Conservation (phyloP, 805 yeast species). For the Starmerella apicola region DNA sequence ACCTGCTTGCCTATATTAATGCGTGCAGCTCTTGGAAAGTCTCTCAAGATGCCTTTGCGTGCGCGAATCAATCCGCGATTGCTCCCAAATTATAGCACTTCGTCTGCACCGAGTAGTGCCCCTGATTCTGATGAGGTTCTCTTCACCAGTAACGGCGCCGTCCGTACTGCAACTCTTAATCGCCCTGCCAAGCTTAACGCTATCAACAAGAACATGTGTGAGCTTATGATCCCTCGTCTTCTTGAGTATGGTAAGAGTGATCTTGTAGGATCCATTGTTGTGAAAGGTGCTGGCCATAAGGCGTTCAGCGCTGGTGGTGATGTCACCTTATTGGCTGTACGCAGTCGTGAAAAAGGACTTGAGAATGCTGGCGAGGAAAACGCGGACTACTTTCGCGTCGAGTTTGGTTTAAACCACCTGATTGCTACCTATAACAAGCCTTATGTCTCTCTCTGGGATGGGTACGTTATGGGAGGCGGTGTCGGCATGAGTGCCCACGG, state of each 20-base stretch:
- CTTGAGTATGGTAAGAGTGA: slow-evolving; percentile 63
- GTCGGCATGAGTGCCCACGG: slow-evolving; percentile 85
- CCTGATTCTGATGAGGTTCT: slow-evolving; percentile 40
- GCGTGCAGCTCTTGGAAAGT: slow-evolving; percentile 4
- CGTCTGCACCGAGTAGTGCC: slow-evolving; percentile 2
- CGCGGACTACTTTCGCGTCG: slow-evolving; percentile 57
- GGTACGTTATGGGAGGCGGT: slow-evolving; percentile 97
- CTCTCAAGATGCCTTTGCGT: slow-evolving; percentile 26
- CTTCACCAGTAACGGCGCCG: slow-evolving; percentile 47
- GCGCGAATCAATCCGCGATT: slow-evolving; percentile 23
- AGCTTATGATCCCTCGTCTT: slow-evolving; percentile 57
- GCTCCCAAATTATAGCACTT: slow-evolving; percentile 18
- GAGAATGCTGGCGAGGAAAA: slow-evolving; percentile 41
- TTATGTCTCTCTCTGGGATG: slow-evolving; percentile 72
- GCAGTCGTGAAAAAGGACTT: slow-evolving; percentile 23
- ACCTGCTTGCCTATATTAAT: slow-evolving; percentile 1
- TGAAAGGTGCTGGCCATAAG: slow-evolving; percentile 49
- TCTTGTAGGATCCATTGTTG: slow-evolving; percentile 49
- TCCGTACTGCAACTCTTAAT: slow-evolving; percentile 65
- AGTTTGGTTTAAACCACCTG: slow-evolving; percentile 68
- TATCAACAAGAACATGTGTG: slow-evolving; percentile 61
- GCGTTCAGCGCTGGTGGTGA: slow-evolving; percentile 97
- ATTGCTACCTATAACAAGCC: slow-evolving; percentile 81
- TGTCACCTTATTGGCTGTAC: slow-evolving; percentile 60
- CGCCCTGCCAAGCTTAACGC: slow-evolving; percentile 80